Evolutionary conservation across 257 asterid genomes (phyloP), one percentile per base, ranked within the genome.

Genomic region (Leptodermis oblonga): DNA sequence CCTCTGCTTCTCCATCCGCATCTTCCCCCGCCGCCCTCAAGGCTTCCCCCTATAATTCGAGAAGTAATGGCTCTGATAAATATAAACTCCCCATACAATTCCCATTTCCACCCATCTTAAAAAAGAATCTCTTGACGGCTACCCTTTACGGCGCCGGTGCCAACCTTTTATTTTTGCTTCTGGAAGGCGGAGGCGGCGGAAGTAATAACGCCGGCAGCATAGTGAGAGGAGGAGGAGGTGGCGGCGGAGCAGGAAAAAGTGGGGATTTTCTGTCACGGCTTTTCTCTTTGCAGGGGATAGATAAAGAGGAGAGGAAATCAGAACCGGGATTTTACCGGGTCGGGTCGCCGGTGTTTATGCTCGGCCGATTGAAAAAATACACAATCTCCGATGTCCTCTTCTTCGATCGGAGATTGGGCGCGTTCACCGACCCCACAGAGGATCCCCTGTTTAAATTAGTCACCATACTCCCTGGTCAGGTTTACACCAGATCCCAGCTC

Each of bases 361-460:
- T 92, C 20, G 86, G 97, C 17, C 91, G 93, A 10, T 85, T 92
- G 65, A 90, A 87, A 76, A 90, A 86, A 67, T 92, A 92, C 75
- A 90, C 87, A 73, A 85, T 90, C 39, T 85, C 95, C 0, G 97
- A 92, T 20, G 87, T 92, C 68, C 25, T 81, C 69, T 92, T 92
- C 79, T 71, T 83, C 17, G 98, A 92, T 68, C 82, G 81, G 6
- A 73, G 86, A 26, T 82, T 84, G 0, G 80, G 82, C 17, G 74
- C 91, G 1, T 79, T 83, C 0, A 78, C 83, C 0, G 83, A 83
- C 8, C 96, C 96, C 20, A 76, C 95, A 6, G 95, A 88, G 34
- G 98, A 92, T 67, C 86, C 92, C 28, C 88, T 92, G 82, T 90
- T 90, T 52, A 95, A 88, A 77, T 84, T 88, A 90, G 88, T 90